Evolutionary conservation across 257 asterid species (phyloP).

Genomic region (Gardenia jasminoides): DNA sequence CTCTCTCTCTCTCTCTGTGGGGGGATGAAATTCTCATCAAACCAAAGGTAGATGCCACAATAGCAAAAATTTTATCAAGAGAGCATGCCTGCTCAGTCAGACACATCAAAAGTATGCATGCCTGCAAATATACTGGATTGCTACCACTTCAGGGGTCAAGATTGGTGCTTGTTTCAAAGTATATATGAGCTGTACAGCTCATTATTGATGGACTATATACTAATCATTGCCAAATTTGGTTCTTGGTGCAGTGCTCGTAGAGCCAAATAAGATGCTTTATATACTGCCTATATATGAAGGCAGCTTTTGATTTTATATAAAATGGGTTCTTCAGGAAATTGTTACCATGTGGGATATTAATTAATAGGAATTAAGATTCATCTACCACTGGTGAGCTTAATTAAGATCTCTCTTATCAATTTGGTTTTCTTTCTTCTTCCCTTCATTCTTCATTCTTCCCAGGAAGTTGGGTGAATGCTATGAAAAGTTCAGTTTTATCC

Average conservation of each 20-base stretch:
- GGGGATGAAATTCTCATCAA: too few species aligned
- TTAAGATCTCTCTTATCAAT: not conserved
- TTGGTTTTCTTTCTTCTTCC: not conserved
- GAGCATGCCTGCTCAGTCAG: not conserved
- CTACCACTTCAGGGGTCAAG: not conserved
- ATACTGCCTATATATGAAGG: not conserved
- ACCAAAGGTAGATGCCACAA: not conserved
- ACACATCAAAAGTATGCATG: not conserved
- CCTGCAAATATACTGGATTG: not conserved
- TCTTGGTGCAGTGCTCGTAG: not conserved
- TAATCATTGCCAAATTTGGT: not conserved
- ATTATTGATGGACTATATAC: not conserved
- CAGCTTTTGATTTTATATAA: not conserved
- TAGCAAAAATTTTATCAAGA: not conserved
- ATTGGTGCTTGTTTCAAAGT: not conserved
- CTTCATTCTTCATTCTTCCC: not conserved
- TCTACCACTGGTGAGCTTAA: not conserved
- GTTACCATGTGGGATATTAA: not conserved
- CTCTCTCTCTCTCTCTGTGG: too few species aligned
- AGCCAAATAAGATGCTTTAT: not conserved
- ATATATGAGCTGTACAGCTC: not conserved
- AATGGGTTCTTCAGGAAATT: not conserved
- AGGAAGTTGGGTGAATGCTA: not conserved
- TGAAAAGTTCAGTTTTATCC: not conserved
- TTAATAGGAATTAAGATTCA: not conserved